These are phyloP conservation scores for Tuber indicum DNA, from an alignment of 495 filamentous ascomycete genomes.

Conservation along the genomic window DNA sequence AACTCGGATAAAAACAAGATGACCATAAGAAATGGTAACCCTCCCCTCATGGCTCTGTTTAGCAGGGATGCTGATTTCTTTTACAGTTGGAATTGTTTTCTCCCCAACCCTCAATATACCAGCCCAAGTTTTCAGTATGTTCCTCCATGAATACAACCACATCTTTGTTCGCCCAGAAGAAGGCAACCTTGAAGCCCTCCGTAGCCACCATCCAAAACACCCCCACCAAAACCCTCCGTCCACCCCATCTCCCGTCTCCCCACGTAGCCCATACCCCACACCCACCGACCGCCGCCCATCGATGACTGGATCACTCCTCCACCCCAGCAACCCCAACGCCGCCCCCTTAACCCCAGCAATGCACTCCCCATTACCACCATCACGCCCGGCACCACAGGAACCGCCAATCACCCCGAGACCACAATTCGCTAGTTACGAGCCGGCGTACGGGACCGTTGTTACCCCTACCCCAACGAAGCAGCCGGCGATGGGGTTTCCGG, in stretches of 20 bases:
- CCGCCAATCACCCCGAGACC: constrained; percentile 36
- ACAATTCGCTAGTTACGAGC: constrained; percentile 28
- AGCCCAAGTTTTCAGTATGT: constrained; percentile 85
- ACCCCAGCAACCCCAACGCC: constrained; percentile 3
- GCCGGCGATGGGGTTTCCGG: constrained; percentile 25
- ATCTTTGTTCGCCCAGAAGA: constrained; percentile 72
- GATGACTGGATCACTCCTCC: constrained; percentile 5
- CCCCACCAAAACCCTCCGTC: constrained; percentile 16
- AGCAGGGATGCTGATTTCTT: constrained; percentile 8
- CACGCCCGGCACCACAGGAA: constrained; percentile 22
- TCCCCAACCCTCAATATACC: constrained; percentile 98
- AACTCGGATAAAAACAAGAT: constrained; percentile 92
- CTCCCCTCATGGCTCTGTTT: neutral
- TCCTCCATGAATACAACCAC: constrained; percentile 78
- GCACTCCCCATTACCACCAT: constrained; percentile 30
- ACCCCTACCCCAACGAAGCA: constrained; percentile 24
- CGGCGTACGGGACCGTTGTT: constrained; percentile 28
- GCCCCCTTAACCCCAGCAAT: constrained; percentile 22
- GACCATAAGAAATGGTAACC: constrained; percentile 70
- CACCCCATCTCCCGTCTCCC: constrained; percentile 13
- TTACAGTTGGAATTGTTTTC: constrained; percentile 82
- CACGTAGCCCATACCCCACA: constrained; percentile 22
- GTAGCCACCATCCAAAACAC: neutral
- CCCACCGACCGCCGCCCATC: constrained; percentile 4
- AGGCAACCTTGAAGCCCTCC: constrained; percentile 43